Evolutionary conservation across 2,329 filamentous ascomycete genomes (phyloP), one percentile per base, ranked within the genome.

Genomic region (Penicillium sp.): DNA sequence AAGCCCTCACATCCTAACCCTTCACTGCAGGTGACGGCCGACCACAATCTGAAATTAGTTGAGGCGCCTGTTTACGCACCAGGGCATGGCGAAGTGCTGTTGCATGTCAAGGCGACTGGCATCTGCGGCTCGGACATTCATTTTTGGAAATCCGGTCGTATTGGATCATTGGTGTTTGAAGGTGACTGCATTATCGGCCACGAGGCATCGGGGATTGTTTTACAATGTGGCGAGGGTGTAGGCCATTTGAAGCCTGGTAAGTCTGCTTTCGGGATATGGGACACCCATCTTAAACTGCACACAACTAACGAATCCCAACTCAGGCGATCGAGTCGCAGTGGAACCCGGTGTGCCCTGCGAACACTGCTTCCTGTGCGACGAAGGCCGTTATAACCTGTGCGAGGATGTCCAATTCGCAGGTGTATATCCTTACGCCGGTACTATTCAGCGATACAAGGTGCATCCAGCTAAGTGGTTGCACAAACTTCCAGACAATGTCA

Each of bases 121-220:
- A 83, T 88, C 33, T 88, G 86, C 71, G 85, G 86, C 78, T 88
- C 85, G 1, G 86, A 89, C 62, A 81, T 89, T 59, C 86, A 89
- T 67, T 86, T 88, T 61, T 89, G 86, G 86, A 85, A 85, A 62
- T 75, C 78, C 0, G 87, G 87, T 21, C 74, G 80, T 11, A 89
- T 89, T 63, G 87, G 87, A 2, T 78, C 80, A 2, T 76, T 89
- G 2, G 78, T 84, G 1, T 81, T 89, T 11, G 79, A 85, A 54
- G 81, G 82, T 18, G 83, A 87, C 60, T 86, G 84, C 62, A 86
- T 87, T 48, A 78, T 88, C 42, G 85, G 86, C 19, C 86, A 88
- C 58, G 86, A 89, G 69, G 84, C 81, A 3, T 81, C 85, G 9
- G 86, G 85, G 5, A 66, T 86, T 5, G 83, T 88, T 14, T 60